Percentiles rank a stretch among this genome's conserved stretches.
Conservation (phyloP, 169 alveolate genomes). For the Plasmodium berghei region DNA sequence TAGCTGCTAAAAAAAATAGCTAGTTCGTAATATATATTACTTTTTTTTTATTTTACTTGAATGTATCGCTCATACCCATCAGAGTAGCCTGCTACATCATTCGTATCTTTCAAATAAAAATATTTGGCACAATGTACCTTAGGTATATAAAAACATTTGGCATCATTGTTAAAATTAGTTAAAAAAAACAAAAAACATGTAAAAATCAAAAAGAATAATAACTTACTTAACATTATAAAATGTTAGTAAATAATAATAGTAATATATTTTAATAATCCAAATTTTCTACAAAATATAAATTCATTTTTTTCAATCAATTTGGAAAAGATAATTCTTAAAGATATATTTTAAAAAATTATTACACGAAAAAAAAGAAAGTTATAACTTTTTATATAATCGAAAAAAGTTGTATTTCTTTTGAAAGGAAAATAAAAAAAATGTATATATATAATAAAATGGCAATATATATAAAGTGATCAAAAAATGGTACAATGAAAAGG, state of each 20-base stretch:
- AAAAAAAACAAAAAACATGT: constrained; percentile 14
- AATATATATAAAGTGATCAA: no score
- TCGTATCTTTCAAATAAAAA: constrained; percentile 49
- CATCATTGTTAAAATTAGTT: constrained; percentile 7
- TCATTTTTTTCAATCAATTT: no score
- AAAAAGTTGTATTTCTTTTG: no score
- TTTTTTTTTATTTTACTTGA: constrained; percentile 25
- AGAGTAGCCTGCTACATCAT: constrained; percentile 40
- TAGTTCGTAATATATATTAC: background rate
- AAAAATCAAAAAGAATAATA: constrained; percentile 10
- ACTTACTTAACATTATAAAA: constrained; percentile 48
- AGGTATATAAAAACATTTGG: constrained; percentile 48
- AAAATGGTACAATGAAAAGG: no score
- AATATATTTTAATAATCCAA: no score
- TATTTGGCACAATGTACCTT: constrained; percentile 6
- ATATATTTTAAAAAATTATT: no score
- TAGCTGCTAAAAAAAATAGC: background rate
- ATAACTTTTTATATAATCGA: no score
- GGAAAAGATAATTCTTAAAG: no score
- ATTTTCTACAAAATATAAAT: no score
- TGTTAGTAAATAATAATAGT: constrained; percentile 2
- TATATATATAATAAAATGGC: no score
- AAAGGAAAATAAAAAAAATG: no score
- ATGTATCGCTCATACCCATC: constrained; percentile 63
- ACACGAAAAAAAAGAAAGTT: no score